These are phyloP conservation scores for Lithohypha guttulata DNA, from an alignment of 2,329 filamentous ascomycete genomes.

Conservation along the genomic window DNA sequence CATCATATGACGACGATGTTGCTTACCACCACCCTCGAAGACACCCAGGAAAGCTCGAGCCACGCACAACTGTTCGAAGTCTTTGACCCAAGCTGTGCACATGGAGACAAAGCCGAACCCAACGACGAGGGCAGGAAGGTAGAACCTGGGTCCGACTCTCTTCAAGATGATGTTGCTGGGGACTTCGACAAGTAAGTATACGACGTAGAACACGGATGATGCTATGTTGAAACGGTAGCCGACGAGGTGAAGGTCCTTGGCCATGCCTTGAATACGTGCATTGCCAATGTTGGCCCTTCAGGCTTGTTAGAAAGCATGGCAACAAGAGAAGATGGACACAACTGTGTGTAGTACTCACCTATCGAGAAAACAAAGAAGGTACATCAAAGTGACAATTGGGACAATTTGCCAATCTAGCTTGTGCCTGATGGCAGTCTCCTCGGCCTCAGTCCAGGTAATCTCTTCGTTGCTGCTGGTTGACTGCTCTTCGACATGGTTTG, in stretches of 20 bases:
- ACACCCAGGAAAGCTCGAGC: conserved; percentile 15
- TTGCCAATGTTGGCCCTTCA: conserved; percentile 39
- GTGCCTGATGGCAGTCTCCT: conserved; percentile 15
- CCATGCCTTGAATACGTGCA: conserved; percentile 45
- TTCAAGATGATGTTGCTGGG: conserved; percentile 23
- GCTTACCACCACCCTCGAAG: conserved; percentile 15
- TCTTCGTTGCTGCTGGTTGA: conserved; percentile 8
- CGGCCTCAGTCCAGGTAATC: conserved; percentile 16
- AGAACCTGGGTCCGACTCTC: conserved; percentile 21
- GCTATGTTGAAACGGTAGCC: conserved; percentile 40
- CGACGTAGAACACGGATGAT: conserved; percentile 42
- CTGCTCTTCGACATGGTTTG: conserved; percentile 1
- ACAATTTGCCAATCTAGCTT: conserved; percentile 18
- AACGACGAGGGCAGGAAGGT: conserved; percentile 17
- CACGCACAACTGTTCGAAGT: conserved; percentile 18
- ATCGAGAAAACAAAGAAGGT: conserved; percentile 18
- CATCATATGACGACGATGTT: conserved; percentile 18
- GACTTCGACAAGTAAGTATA: conserved; percentile 22
- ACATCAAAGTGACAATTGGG: conserved; percentile 16
- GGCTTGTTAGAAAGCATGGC: not conserved
- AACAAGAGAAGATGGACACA: not conserved
- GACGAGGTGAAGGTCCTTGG: conserved; percentile 38
- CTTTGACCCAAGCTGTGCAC: conserved; percentile 12
- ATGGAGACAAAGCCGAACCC: conserved; percentile 21
- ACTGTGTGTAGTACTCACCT: conserved; percentile 7